Evolutionary conservation across 352 stramenopile genomes (phyloP).

Genomic region (Globisporangium mamillatum): DNA sequence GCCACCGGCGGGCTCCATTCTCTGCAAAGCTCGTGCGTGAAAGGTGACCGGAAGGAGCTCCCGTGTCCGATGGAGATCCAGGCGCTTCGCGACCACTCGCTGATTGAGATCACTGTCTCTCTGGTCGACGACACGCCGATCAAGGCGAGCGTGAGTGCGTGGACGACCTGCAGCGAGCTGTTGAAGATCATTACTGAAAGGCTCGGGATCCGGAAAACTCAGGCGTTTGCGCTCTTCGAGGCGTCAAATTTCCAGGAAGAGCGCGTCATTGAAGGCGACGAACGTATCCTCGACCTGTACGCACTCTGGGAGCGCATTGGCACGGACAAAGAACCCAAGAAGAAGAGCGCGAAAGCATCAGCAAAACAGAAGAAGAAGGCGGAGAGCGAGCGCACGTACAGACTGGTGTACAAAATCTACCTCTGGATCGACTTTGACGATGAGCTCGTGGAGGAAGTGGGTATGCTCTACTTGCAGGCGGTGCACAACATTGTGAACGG

Average conservation of each 20-base stretch:
- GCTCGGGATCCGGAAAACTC: constrained; percentile 41
- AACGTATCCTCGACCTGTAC: no score
- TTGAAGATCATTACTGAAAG: constrained; percentile 28
- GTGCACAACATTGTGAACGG: constrained; percentile 61
- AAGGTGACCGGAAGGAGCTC: constrained; percentile 58
- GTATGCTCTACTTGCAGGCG: constrained; percentile 72
- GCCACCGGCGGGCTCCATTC: constrained; percentile 39
- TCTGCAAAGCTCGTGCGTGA: constrained; percentile 30
- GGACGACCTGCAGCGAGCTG: constrained; percentile 61
- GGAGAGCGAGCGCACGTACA: constrained; percentile 22
- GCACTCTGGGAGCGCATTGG: constrained; percentile 62
- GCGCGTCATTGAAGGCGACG: no score
- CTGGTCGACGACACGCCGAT: constrained; percentile 46
- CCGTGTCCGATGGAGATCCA: constrained; percentile 57
- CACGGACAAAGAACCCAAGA: constrained; percentile 39
- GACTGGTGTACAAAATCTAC: constrained; percentile 70
- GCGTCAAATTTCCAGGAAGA: constrained; percentile 36
- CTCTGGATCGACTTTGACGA: constrained; percentile 67
- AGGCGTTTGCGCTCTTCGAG: constrained; percentile 70
- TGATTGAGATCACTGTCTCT: constrained; percentile 39
- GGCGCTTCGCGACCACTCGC: constrained; percentile 40
- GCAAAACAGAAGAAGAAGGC: constrained; percentile 30
- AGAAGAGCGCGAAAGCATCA: constrained; percentile 24
- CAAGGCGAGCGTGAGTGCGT: constrained; percentile 46
- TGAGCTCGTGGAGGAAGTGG: constrained; percentile 49